Evolutionary conservation across 2,329 filamentous ascomycete species (phyloP).

Genomic region (Ampelomyces quisqualis): DNA sequence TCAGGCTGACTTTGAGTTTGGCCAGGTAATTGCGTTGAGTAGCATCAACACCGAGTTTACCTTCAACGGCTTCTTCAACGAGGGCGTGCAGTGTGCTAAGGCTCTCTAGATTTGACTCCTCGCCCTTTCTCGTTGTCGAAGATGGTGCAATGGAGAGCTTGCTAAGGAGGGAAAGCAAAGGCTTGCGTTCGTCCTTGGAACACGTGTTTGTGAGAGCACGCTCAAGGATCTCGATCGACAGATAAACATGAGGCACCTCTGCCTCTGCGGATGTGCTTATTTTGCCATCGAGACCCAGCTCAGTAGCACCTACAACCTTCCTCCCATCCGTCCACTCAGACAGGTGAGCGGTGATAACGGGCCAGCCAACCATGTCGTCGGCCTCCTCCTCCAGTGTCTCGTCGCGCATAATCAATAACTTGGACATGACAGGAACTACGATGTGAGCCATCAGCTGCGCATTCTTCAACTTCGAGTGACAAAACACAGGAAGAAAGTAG

Average conservation of each 20-base stretch:
- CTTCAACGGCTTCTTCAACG: conserved; percentile 50
- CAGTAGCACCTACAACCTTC: conserved; percentile 65
- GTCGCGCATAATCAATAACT: conserved; percentile 60
- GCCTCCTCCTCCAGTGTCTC: conserved; percentile 74
- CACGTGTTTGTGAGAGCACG: conserved; percentile 64
- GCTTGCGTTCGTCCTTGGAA: conserved; percentile 82
- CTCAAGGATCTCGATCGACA: conserved; percentile 76
- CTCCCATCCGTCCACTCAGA: conserved; percentile 95
- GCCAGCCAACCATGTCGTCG: conserved; percentile 69
- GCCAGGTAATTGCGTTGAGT: conserved; percentile 56
- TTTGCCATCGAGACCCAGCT: conserved; percentile 49
- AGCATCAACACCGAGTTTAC: conserved; percentile 53
- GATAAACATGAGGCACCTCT: conserved; percentile 75
- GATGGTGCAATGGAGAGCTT: conserved; percentile 78
- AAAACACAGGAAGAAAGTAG: conserved; percentile 94
- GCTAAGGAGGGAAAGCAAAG: conserved; percentile 62
- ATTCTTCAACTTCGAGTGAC: conserved; percentile 79
- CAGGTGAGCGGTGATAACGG: conserved; percentile 76
- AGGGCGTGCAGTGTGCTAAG: conserved; percentile 47
- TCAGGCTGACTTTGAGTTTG: conserved; percentile 54
- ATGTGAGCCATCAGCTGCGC: conserved; percentile 77
- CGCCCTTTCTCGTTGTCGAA: conserved; percentile 29
- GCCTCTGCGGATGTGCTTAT: conserved; percentile 60
- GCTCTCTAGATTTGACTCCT: conserved; percentile 21
- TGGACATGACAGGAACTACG: conserved; percentile 71